Evolutionary conservation across 2,329 filamentous ascomycete species (phyloP), one percentile per base, ranked within the genome.

Genomic region (Penicillium capsulatum): DNA sequence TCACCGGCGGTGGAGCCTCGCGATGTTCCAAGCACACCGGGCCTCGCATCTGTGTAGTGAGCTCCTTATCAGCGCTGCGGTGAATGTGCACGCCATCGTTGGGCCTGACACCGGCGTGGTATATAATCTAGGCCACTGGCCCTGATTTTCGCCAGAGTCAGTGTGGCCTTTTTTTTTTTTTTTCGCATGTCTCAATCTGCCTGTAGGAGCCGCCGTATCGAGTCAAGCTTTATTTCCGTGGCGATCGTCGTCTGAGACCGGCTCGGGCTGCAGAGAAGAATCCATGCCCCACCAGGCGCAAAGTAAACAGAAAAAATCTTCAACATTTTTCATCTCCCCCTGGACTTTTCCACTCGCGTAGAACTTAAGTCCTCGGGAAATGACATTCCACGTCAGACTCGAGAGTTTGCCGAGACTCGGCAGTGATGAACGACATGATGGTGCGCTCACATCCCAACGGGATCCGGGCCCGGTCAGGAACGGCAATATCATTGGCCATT

Each of bases 1-100:
- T 51, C 43, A 52, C 42, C 42, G 46, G 27, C 7, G 32, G 47
- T 52, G 51, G 51, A 14, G 45, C 26, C 49, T 28, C 3, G 20
- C 30, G 7, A 15, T 19, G 13, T 31, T 38, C 7, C n/a, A 17
- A 39, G 33, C 29, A 42, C 32, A 14, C 17, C 41, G 41, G 36
- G 20, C 29, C 17, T 17, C 29, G 22, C 19, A 32, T 34, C 32
- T 39, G 20, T 38, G 27, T n/a, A n/a, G n/a, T n/a, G n/a, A n/a
- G n/a, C n/a, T n/a, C 22, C 39, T 49, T 47, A 45, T 49, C 43
- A 45, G 39, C 14, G 19, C 3, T 28, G 29, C 34, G n/a, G 13
- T n/a, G n/a, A 29, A 10, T 20, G 31, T 24, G 28, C 31, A 34
- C 14, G 17, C 16, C 27, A 14, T 24, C 7, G 7, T 24, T 11